Percentiles rank a stretch among this genome's conserved stretches.
These are phyloP conservation scores for Chamaenerion angustifolium DNA, from an alignment of 345 rosid genomes.

Conservation along the genomic window DNA sequence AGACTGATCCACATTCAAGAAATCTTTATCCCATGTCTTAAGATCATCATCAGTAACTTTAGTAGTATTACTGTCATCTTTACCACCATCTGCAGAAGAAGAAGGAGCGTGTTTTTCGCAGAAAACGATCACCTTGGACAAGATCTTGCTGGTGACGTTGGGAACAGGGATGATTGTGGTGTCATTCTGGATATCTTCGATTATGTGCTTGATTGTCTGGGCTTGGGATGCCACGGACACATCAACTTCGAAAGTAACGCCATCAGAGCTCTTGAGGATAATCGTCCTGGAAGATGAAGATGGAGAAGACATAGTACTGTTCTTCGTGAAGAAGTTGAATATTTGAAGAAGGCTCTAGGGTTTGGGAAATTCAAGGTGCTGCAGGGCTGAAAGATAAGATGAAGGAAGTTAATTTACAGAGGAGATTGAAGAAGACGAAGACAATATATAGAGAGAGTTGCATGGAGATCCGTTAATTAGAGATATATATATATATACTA, in stretches of 20 bases:
- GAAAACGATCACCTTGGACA: constrained; percentile 22
- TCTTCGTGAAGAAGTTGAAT: too few species aligned
- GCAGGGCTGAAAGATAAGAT: too few species aligned
- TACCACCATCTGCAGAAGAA: not conserved
- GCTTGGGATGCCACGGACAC: constrained; percentile 16
- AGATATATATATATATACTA: too few species aligned
- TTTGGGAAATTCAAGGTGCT: too few species aligned
- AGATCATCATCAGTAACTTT: constrained; percentile 6
- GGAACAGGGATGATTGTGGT: constrained; percentile 18
- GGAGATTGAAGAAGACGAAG: too few species aligned
- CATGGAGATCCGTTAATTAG: too few species aligned
- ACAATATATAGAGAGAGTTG: too few species aligned
- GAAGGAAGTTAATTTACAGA: too few species aligned
- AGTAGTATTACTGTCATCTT: too few species aligned
- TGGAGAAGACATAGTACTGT: too few species aligned
- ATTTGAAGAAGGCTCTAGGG: too few species aligned
- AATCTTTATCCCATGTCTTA: constrained; percentile 19
- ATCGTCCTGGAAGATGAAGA: not conserved
- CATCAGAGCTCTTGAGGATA: constrained; percentile 9
- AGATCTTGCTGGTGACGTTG: constrained; percentile 19
- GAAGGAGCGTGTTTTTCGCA: constrained; percentile 17
- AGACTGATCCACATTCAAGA: constrained; percentile 17
- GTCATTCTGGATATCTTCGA: constrained; percentile 25
- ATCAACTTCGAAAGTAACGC: constrained; percentile 16
- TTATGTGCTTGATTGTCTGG: constrained; percentile 19